Base-by-base conservation (phyloP, 73 alveolate species). In the Effrenium voratum region DNA sequence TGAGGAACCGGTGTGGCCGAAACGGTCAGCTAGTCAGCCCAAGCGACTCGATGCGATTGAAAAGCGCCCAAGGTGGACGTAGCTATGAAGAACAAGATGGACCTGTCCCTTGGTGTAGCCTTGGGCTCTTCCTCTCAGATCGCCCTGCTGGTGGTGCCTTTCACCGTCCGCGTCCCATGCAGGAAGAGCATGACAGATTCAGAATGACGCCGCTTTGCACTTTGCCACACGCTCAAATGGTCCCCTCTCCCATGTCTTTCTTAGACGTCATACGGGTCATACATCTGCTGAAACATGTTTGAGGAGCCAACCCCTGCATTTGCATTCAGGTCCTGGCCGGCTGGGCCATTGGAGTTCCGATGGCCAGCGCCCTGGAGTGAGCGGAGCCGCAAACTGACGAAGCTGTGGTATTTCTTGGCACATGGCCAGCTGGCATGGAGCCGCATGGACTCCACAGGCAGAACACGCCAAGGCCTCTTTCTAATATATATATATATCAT, bases 81-180 rank as follows among this genome's bases (percentile, higher is more conserved):
- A n/a, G 97, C 97, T 24, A 43, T 90, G 87, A 90, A 90, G 97
- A 90, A 90, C 88, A 90, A 90, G 97, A 90, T 90, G 97, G 97
- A 90, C 87, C 97, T 90, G 32, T 90, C 97, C 44, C 43, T 90
- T 52, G 97, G 97, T 76, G 97, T 90, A 24, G 97, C 97, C 57
- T 43, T 90, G 83, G 97, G 97, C n/a, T 68, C 88, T 16, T 90
- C 97, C 34, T 90, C 97, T 40, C 97, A 90, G 87, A 90, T 90
- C n/a, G 97, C 97, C 60, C 24, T 90, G 57, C 66, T 90, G 57
- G 97, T 90, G 76, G 97, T 90, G n/a, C 97, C 97, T 44, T 90
- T 90, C 97, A 90, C 86, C 63, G 97, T 41, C 49, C 26, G 82
- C n/a, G 82, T n/a, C n/a, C n/a, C n/a, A n/a, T n/a, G n/a, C n/a